phyloP scores from a whole-genome alignment of 352 stramenopile species.

The Aphanomyces cochlioides region DNA sequence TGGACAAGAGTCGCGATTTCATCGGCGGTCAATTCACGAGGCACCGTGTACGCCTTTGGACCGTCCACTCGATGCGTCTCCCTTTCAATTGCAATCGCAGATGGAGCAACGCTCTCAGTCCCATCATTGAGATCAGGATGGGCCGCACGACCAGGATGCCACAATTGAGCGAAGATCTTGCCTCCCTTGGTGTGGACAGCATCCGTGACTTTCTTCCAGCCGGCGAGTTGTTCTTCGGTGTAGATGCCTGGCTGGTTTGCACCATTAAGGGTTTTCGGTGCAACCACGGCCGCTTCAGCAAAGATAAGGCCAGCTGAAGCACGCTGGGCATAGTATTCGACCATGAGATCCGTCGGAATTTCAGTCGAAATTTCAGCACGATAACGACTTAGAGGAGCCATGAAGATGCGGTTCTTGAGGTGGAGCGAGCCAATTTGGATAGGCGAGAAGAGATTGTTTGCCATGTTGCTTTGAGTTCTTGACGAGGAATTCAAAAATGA shows the following conservation, averaged over 20 bases:
- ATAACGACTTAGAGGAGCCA: conserved; percentile 40
- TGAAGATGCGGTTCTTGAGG: conserved; percentile 40
- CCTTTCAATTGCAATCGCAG: too few relatives aligned
- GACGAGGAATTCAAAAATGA: too few relatives aligned
- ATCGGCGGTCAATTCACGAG: too few relatives aligned
- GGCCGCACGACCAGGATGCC: conserved; percentile 58
- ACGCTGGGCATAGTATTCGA: conserved; percentile 28
- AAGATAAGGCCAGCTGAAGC: conserved; percentile 44
- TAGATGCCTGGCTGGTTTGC: conserved; percentile 40
- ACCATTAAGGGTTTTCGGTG: conserved; percentile 2
- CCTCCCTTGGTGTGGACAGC: conserved; percentile 63
- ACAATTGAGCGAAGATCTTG: conserved; percentile 65
- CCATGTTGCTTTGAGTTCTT: too few relatives aligned
- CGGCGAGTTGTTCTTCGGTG: conserved; percentile 36
- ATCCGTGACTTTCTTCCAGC: conserved; percentile 50
- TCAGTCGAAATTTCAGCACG: conserved; percentile 23
- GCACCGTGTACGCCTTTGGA: too few relatives aligned
- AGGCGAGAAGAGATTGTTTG: conserved; percentile 3
- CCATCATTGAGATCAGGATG: conserved; percentile 40
- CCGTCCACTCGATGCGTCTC: too few relatives aligned
- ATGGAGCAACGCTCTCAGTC: neutral
- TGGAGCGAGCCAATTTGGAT: neutral
- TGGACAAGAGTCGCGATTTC: too few relatives aligned
- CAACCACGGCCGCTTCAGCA: conserved; percentile 53
- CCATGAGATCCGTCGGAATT: neutral